Evolutionary conservation across 345 rosid genomes (phyloP).

Genomic region (Firmiana major): DNA sequence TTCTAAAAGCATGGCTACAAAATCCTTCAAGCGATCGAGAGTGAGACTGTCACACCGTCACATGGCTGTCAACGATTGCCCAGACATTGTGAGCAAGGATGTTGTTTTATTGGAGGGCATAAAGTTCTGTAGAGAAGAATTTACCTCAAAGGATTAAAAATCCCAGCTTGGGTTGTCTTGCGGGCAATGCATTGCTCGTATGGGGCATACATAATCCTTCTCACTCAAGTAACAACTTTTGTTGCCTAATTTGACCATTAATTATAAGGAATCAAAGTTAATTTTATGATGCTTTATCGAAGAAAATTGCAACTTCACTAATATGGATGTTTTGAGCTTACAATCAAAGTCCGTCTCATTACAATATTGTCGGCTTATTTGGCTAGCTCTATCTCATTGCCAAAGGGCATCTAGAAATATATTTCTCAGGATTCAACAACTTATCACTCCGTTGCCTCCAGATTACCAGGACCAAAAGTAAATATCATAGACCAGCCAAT

Average conservation of each 20-base stretch:
- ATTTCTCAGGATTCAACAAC: too few species aligned
- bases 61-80: conserved; percentile 2
- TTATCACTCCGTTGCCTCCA: too few species aligned
- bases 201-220: conserved; percentile 5
- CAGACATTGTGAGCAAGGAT: not conserved
- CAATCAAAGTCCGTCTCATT: not conserved
- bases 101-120: conserved; percentile 5
- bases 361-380: not conserved
- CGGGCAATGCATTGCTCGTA: not conserved
- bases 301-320: not conserved
- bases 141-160: not conserved
- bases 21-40: conserved; percentile 5
- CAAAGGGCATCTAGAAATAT: too few species aligned
- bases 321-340: not conserved
- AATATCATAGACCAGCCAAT: not conserved
- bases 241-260: not conserved
- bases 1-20: conserved; percentile 23
- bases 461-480: too few species aligned
- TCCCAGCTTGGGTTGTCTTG: not conserved
- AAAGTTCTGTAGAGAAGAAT: not conserved
- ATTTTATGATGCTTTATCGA: not conserved
- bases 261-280: not conserved
- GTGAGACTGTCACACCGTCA: not conserved
- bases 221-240: not conserved
- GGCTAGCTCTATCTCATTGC: too few species aligned